phyloP scores from a whole-genome alignment of 2,329 filamentous ascomycete species.

The Ophiostoma sp. region DNA sequence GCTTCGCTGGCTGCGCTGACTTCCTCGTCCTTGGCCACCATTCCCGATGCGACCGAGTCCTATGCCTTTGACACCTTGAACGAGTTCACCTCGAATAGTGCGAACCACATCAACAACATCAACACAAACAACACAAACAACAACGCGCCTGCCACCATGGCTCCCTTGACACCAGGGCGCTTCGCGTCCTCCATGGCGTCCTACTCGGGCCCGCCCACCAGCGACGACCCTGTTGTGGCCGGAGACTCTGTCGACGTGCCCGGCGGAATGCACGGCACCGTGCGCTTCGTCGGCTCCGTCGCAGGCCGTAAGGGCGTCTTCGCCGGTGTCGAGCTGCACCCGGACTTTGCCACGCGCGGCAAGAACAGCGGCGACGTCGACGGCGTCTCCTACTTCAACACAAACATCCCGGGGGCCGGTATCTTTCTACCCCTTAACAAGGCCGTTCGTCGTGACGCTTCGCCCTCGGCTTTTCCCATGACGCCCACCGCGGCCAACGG shows the following conservation, averaged over 20 bases:
- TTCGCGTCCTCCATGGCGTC: slow-evolving; percentile 32
- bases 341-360: slow-evolving; percentile 76
- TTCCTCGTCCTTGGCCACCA: slow-evolving; percentile 60
- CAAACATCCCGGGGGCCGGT: slow-evolving; percentile 74
- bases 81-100: slow-evolving; percentile 38
- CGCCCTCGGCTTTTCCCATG: slow-evolving; percentile 55
- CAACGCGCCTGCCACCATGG: slow-evolving; percentile 41
- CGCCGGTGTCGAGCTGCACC: slow-evolving; percentile 84
- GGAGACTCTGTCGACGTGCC: slow-evolving; percentile 90
- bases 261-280: slow-evolving; percentile 84
- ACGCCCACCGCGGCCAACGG: slow-evolving; percentile 70
- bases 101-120: slow-evolving; percentile 26
- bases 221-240: slow-evolving; percentile 60
- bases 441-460: slow-evolving; percentile 66
- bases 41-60: slow-evolving; percentile 65
- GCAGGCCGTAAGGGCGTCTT: slow-evolving; percentile 88
- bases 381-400: slow-evolving; percentile 78
- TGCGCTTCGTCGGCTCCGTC: slow-evolving; percentile 86
- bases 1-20: slow-evolving; percentile 70
- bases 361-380: slow-evolving; percentile 95
- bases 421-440: slow-evolving; percentile 91
- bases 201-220: slow-evolving; percentile 34
- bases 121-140: slow-evolving; percentile 38
- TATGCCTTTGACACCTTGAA: slow-evolving; percentile 60
- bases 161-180: slow-evolving; percentile 54